phyloP scores from a whole-genome alignment of 257 asterid genomes.

The Solanum neorickii region DNA sequence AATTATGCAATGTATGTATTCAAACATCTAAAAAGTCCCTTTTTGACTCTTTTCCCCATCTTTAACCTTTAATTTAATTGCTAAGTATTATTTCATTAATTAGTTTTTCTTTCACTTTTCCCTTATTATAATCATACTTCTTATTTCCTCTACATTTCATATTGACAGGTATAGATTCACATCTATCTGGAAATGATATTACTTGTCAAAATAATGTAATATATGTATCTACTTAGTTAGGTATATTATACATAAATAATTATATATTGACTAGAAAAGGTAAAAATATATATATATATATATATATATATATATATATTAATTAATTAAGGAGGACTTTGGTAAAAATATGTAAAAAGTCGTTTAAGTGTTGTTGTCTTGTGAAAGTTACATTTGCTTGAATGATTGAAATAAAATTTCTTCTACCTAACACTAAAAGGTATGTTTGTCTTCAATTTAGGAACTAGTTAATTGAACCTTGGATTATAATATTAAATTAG shows the following conservation, averaged over 20 bases:
- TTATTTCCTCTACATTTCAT: background rate
- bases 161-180: background rate
- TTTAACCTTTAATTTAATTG: background rate
- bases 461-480: background rate
- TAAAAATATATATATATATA: background rate
- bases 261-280: background rate
- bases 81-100: background rate
- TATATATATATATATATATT: background rate
- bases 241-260: background rate
- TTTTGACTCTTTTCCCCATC: conserved; percentile 11
- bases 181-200: background rate
- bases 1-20: conserved; percentile 16
- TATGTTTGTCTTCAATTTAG: background rate
- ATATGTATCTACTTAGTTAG: background rate
- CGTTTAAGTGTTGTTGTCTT: background rate
- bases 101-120: background rate
- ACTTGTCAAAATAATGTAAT: background rate
- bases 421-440: background rate
- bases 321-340: background rate
- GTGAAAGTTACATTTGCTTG: background rate
- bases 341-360: background rate
- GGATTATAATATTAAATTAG: background rate
- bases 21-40: conserved; percentile 22
- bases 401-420: background rate
- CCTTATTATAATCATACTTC: background rate